Evolutionary conservation across 2,329 filamentous ascomycete genomes (phyloP).

Genomic region (Epichloe bromicola): DNA sequence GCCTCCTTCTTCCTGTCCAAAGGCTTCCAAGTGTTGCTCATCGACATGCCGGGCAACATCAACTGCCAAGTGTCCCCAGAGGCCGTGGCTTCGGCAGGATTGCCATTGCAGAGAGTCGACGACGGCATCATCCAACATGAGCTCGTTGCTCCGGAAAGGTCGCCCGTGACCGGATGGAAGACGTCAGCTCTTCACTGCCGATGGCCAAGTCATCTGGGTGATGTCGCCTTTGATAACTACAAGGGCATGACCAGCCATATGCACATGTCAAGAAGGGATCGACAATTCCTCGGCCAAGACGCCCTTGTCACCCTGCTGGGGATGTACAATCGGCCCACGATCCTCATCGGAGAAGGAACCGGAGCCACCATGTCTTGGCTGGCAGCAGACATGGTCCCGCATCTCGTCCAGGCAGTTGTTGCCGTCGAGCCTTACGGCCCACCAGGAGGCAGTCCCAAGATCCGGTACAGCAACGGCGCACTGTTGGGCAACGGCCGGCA

Average conservation of each 20-base stretch:
- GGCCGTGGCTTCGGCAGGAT: too few species aligned
- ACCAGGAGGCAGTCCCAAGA: constrained; percentile 24
- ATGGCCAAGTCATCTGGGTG: constrained; percentile 30
- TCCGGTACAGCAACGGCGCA: background rate
- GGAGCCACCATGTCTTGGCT: constrained; percentile 33
- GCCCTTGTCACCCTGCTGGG: constrained; percentile 30
- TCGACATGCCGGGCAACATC: constrained; percentile 23
- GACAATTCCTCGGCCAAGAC: constrained; percentile 18
- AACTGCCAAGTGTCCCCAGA: too few species aligned
- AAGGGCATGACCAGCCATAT: constrained; percentile 25
- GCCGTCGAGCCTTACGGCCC: constrained; percentile 41
- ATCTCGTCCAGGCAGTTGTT: constrained; percentile 34
- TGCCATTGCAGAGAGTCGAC: background rate
- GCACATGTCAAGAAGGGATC: constrained; percentile 19
- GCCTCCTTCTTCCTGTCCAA: constrained; percentile 27
- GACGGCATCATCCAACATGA: constrained; percentile 19
- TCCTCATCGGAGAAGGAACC: constrained; percentile 38
- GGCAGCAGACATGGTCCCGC: constrained; percentile 33
- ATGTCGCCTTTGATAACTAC: constrained; percentile 35
- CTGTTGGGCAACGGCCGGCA: constrained; percentile 7
- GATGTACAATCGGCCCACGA: constrained; percentile 22
- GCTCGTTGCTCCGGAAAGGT: constrained; percentile 14
- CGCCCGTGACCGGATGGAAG: constrained; percentile 15
- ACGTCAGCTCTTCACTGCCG: constrained; percentile 19
- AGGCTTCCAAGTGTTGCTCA: constrained; percentile 30